Conservation (phyloP, 31 red algal species). For the Odonthalia washingtoniensis region DNA sequence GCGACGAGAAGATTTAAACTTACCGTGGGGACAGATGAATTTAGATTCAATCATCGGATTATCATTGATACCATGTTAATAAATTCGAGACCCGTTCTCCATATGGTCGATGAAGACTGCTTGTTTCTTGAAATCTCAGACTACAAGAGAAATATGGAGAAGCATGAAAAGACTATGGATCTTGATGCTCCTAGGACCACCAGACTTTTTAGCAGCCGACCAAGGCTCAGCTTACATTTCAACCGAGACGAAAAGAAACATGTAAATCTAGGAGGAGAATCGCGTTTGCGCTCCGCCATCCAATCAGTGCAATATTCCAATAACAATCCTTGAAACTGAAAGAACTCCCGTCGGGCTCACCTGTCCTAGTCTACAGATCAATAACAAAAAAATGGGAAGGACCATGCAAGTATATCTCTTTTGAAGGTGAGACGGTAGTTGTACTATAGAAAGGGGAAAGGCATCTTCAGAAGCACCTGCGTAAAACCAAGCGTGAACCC, state of each 20-base stretch:
- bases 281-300: not conserved
- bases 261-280: not conserved
- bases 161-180: not conserved
- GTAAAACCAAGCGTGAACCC: not conserved
- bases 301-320: not conserved
- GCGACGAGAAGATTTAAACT: too few relatives aligned
- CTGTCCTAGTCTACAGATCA: not conserved
- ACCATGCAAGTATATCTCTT: not conserved
- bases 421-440: not conserved
- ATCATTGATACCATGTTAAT: too few relatives aligned
- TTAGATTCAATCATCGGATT: too few relatives aligned
- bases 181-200: not conserved
- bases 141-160: not conserved
- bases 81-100: too few relatives aligned
- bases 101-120: too few relatives aligned
- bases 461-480: not conserved
- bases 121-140: too few relatives aligned
- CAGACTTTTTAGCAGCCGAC: not conserved
- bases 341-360: not conserved
- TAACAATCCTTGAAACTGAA: not conserved
- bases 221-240: not conserved
- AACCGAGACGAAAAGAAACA: not conserved
- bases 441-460: not conserved
- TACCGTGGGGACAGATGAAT: too few relatives aligned
- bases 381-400: not conserved